These are phyloP conservation scores for Tricholoma sp. DNA, from an alignment of 768 basidiomycete species.

Conservation along the genomic window DNA sequence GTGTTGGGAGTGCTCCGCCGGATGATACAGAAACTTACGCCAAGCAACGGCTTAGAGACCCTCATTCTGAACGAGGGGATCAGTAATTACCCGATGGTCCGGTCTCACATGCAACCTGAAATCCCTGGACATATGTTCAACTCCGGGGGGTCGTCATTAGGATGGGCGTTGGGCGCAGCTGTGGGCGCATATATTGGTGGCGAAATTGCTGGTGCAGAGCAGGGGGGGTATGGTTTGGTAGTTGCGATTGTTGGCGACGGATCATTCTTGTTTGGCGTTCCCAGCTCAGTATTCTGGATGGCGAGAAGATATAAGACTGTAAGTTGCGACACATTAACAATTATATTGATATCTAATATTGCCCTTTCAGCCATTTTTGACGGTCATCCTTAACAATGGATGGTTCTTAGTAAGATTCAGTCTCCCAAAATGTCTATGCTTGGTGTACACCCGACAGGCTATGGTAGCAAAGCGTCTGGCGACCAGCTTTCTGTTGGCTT, in stretches of 20 bases:
- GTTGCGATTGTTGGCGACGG: conserved; percentile 66
- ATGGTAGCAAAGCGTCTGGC: conserved; percentile 42
- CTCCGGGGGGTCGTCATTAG: conserved; percentile 63
- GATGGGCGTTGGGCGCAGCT: conserved; percentile 63
- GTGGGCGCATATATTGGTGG: conserved; percentile 53
- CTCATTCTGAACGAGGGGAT: conserved; percentile 62
- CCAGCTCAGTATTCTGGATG: conserved; percentile 68
- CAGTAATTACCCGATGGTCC: conserved; percentile 48
- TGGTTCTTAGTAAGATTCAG: no score
- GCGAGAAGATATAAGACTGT: conserved; percentile 65
- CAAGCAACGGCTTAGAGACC: conserved; percentile 28
- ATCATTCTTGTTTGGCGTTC: conserved; percentile 61
- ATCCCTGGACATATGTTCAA: conserved; percentile 44
- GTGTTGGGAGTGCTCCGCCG: conserved; percentile 45
- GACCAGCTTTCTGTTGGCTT: conserved; percentile 57
- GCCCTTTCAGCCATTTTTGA: no score
- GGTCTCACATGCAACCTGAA: conserved; percentile 54
- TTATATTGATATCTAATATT: no score
- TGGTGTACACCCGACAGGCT: conserved; percentile 54
- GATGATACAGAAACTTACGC: conserved; percentile 33
- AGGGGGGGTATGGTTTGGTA: conserved; percentile 43
- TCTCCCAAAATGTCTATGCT: conserved; percentile 63
- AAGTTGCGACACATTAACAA: conserved; percentile 25
- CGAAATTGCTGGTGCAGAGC: conserved; percentile 16
- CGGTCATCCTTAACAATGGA: no score